Base-by-base conservation (phyloP, 225 moss, liverwort and hornwort species). In the Pseudoscleropodium purum region DNA sequence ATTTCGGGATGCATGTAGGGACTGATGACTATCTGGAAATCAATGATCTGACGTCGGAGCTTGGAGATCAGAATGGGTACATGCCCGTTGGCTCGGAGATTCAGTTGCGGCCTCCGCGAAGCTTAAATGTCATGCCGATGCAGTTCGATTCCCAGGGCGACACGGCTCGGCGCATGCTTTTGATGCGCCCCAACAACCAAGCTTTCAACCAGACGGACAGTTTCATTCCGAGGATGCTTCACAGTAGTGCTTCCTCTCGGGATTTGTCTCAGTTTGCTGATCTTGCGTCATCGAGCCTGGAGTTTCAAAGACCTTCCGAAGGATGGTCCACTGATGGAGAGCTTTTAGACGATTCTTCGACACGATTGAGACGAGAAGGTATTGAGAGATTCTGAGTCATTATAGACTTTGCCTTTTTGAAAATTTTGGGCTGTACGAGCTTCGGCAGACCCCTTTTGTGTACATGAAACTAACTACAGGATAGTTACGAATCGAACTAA, bases 1-100 rank as follows among this genome's bases (percentile, higher is more conserved):
- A 75, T 25, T 63, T 89, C 33, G 85, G 47, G 54, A 27, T 74
- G 43, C 39, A 85, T 31, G 41, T 47, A 39, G 89, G 69, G 52
- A 74, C 86, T 11, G 93, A 93, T 72, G 93, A 94, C 82, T 94
- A 83, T 67, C 86, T 94, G 81, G 94, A 94, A 88, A 84, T 94
- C 31, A 91, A 94, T 62, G 94, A 94, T 89, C 52, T 94, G 63
- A 70, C 83, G 10, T 57, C 57, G 47, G 89, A 60, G 37, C 24
- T 56, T 25, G 62, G 13, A 56, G 89, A 62, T 15, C 51, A 73
- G 19, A 36, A 33, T 52, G 69, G 41, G 12, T 54, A 23, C 29
- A 86, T 90, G 86, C 89, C 89, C 4, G 10, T 25, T 17, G 91
- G 87, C 11, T 36, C 90, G 16, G 84, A 76, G 17, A 92, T 94